Evolutionary conservation across 2,329 filamentous ascomycete species (phyloP).

Genomic region (Sclerotinia minor): DNA sequence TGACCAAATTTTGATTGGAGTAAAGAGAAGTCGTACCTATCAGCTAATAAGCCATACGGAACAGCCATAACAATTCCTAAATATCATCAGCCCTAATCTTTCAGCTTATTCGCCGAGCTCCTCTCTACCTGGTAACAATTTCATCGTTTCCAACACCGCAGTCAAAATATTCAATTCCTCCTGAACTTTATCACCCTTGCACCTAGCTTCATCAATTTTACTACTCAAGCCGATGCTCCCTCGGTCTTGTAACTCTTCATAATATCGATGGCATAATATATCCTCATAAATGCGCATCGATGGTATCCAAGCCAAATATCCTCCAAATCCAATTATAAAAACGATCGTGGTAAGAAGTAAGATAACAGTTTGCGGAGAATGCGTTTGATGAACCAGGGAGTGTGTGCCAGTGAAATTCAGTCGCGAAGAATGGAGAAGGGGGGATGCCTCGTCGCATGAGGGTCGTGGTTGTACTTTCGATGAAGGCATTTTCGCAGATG

Average conservation of each 20-base stretch:
- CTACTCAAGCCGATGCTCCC: slow-evolving; percentile 33
- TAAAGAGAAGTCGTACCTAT: slow-evolving; percentile 40
- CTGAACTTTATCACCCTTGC: slow-evolving; percentile 45
- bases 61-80: slow-evolving; percentile 42
- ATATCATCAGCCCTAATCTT: slow-evolving; percentile 14
- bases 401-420: not conserved
- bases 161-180: slow-evolving; percentile 43
- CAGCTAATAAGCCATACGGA: slow-evolving; percentile 45
- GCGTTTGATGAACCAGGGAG: slow-evolving; percentile 21
- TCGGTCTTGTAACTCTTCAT: slow-evolving; percentile 32
- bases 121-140: slow-evolving; percentile 40
- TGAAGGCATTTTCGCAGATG: slow-evolving; percentile 7
- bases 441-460: slow-evolving; percentile 22
- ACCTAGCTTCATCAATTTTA: slow-evolving; percentile 43
- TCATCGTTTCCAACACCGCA: slow-evolving; percentile 40
- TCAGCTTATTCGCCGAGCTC: not conserved
- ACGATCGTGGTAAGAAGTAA: slow-evolving; percentile 41
- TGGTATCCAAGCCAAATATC: slow-evolving; percentile 42
- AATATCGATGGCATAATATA: slow-evolving; percentile 46
- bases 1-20: not conserved
- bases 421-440: slow-evolving; percentile 20
- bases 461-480: slow-evolving; percentile 9
- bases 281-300: slow-evolving; percentile 44
- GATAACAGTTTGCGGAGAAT: slow-evolving; percentile 40
- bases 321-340: slow-evolving; percentile 39